Percentiles rank a stretch among this genome's conserved stretches.
phyloP scores from a whole-genome alignment of 2,329 filamentous ascomycete genomes.

The Calycina marina region DNA sequence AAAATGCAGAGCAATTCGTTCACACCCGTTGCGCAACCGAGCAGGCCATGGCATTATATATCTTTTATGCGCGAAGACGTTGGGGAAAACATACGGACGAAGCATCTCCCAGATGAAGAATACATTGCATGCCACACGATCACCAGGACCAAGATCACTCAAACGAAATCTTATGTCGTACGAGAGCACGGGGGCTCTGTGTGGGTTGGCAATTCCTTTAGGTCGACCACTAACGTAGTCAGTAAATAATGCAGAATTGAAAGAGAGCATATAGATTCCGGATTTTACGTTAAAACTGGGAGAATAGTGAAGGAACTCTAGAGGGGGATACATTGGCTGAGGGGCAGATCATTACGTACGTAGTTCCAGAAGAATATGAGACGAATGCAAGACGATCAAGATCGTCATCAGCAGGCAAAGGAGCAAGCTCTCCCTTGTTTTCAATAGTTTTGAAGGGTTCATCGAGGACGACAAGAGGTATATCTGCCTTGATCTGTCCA shows the following conservation, averaged over 20 bases:
- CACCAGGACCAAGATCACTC: slow-evolving; percentile 54
- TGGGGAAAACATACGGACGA: no score
- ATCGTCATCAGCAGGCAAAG: slow-evolving; percentile 48
- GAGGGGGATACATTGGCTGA: no score
- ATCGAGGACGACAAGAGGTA: slow-evolving; percentile 53
- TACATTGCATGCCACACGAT: slow-evolving; percentile 75
- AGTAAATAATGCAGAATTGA: no score
- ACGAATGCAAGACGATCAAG: slow-evolving; percentile 64
- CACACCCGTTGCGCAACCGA: no score
- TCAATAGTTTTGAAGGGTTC: slow-evolving; percentile 22
- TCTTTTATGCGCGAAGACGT: no score
- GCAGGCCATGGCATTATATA: no score
- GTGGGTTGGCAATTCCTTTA: slow-evolving; percentile 73
- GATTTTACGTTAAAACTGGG: no score
- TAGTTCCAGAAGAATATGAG: slow-evolving; percentile 79
- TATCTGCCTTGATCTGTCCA: slow-evolving; percentile 46
- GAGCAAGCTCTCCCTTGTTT: slow-evolving; percentile 23
- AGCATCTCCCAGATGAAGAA: slow-evolving; percentile 81
- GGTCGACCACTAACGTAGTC: no score
- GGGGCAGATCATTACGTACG: no score
- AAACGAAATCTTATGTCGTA: slow-evolving; percentile 59
- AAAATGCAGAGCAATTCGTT: no score
- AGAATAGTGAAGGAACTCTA: no score
- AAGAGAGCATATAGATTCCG: no score
- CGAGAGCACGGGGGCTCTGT: slow-evolving; percentile 57